Conservation (phyloP, 2,329 filamentous ascomycete species). For the Curvularia verruculosa region DNA sequence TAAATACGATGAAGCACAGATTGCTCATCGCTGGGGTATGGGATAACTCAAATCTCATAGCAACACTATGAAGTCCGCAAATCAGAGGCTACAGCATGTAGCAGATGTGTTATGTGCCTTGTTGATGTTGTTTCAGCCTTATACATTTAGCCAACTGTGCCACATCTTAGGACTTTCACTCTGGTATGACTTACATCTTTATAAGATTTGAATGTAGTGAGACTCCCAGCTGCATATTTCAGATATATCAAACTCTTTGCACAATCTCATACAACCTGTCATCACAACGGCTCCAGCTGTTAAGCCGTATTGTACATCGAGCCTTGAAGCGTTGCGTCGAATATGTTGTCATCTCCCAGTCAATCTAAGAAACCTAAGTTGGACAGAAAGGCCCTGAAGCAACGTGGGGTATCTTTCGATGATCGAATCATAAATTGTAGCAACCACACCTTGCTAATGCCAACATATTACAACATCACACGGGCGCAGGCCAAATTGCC, state of each 20-base stretch:
- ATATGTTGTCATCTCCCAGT: not conserved
- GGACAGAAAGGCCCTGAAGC: not conserved
- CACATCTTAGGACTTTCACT: not conserved
- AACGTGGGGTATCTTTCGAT: not conserved
- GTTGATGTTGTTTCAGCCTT: conserved; percentile 7
- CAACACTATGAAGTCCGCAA: not conserved
- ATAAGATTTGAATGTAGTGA: not conserved
- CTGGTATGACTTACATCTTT: not conserved
- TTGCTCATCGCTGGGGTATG: not conserved
- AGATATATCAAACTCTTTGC: not conserved
- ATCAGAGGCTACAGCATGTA: not conserved
- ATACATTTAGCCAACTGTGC: not conserved
- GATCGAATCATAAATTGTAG: not conserved
- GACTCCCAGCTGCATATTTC: not conserved
- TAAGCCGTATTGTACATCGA: not conserved
- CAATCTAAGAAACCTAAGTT: not conserved
- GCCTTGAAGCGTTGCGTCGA: not conserved
- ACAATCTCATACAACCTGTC: not conserved
- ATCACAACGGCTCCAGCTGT: not conserved
- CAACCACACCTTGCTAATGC: not conserved
- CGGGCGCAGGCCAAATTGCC: not conserved
- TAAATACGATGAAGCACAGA: not conserved
- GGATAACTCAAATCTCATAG: not conserved
- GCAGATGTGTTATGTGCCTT: not conserved
- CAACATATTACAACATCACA: not conserved